Evolutionary conservation across 1,284 basidiomycete species (phyloP), one percentile per base, ranked within the genome.

Genomic region (Pholiota adiposa): DNA sequence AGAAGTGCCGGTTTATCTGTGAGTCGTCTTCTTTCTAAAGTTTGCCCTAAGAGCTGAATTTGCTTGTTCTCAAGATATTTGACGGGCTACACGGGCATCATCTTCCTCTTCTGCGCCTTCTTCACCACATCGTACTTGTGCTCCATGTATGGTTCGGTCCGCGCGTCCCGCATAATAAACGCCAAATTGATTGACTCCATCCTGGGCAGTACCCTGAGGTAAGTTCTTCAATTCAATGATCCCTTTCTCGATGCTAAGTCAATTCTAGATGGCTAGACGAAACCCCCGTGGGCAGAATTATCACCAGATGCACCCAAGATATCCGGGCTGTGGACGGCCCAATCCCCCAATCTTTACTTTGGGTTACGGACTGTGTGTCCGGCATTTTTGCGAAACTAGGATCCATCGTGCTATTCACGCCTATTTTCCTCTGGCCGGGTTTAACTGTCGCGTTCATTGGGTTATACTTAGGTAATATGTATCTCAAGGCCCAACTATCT

Each of bases 401-500:
- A 8, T 58, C 58, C 14, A 62, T 64, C 12, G 56, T 67, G 2
- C 16, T 65, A 8, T 67, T 67, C 25, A 62, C 58, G 0, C 65
- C 65, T 3, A 49, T 63, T n/a, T 65, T 65, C 38, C 9, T 65
- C 14, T 44, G 61, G 33, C 64, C 66, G 25, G 62, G 62, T 1
- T 21, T 67, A 2, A 27, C 50, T 0, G 58, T 63, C 8, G 75
- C 69, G 0, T 43, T 71, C 2, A 4, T 73, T 8, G 77, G 75
- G 16, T 67, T 72, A 23, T 71, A 63, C 70, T 63, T 72, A 63
- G 75, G 76, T 14, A 77, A 77, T 46, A 70, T 86, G 36, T 88
- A 87, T 63, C 89, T 93, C 67, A 84, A 84, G 64, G 85, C 86
- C 12, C 91, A 93, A 69, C 75, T 93, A 18, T 84, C 86, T 5